Percentiles rank a stretch among this genome's conserved stretches.
Conservation (phyloP, 1,284 basidiomycete genomes). For the Boletellus deceptivus region DNA sequence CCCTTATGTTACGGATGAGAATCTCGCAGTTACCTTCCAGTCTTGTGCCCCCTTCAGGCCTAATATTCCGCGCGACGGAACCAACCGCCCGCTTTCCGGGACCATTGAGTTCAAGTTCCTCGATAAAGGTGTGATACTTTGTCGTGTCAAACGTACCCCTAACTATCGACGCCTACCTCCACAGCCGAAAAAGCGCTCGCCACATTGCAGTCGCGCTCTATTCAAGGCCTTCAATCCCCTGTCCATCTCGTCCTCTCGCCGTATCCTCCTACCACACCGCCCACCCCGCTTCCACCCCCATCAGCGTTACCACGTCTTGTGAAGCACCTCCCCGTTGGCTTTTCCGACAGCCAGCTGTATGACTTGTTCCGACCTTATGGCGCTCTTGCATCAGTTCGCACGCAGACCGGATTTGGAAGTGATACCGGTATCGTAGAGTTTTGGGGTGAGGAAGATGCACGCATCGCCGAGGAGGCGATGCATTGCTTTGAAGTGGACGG, state of each 20-base stretch:
- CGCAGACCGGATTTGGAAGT: conserved; percentile 67
- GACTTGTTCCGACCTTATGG: conserved; percentile 74
- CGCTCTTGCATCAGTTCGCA: conserved; percentile 66
- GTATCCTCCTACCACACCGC: conserved; percentile 68
- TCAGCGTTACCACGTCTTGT: conserved; percentile 72
- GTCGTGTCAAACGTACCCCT: conserved; percentile 7
- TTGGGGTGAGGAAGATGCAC: conserved; percentile 86
- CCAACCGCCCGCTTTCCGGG: conserved; percentile 52
- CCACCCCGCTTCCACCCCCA: conserved; percentile 68
- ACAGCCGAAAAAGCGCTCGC: conserved; percentile 86
- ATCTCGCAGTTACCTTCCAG: conserved; percentile 66
- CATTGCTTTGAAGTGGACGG: conserved; percentile 80
- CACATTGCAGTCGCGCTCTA: conserved; percentile 71
- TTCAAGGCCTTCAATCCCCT: conserved; percentile 55
- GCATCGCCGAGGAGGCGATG: conserved; percentile 71
- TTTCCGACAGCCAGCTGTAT: conserved; percentile 73
- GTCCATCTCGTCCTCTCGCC: conserved; percentile 68
- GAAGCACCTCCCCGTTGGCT: conserved; percentile 69
- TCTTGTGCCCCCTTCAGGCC: conserved; percentile 77
- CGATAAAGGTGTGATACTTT: conserved; percentile 61
- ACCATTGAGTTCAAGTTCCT: conserved; percentile 77
- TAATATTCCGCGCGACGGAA: conserved; percentile 61
- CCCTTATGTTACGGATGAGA: conserved; percentile 67
- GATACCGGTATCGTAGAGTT: conserved; percentile 81
- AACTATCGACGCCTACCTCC: conserved; percentile 11